phyloP scores from a whole-genome alignment of 169 alveolate species.

The Plasmodium inui region DNA sequence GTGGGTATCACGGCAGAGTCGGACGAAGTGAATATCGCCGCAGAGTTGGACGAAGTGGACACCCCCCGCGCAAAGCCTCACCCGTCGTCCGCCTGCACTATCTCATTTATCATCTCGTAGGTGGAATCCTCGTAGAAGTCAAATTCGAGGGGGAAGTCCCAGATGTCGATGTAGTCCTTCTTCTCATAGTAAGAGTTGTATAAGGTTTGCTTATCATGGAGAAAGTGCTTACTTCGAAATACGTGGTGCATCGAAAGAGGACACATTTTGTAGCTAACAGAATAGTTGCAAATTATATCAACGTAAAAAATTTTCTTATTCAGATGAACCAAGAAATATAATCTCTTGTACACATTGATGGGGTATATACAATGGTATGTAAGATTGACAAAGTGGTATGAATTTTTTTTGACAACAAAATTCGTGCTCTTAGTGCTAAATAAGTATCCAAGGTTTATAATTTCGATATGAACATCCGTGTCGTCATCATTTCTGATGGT shows the following conservation, averaged over 20 bases:
- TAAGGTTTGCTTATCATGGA: slow-evolving; percentile 39
- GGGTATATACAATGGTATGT: slow-evolving; percentile 66
- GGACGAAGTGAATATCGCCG: not conserved
- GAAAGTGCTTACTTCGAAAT: slow-evolving; percentile 56
- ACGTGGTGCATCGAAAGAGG: slow-evolving; percentile 69
- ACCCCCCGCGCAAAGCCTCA: not conserved
- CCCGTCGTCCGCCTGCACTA: slow-evolving; percentile 47
- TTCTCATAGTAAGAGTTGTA: slow-evolving; percentile 49
- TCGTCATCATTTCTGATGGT: slow-evolving; percentile 68
- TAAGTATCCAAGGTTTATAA: slow-evolving; percentile 43
- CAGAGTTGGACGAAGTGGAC: not conserved
- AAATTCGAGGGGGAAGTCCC: slow-evolving; percentile 72
- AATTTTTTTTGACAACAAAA: slow-evolving; percentile 54
- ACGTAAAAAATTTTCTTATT: slow-evolving; percentile 63
- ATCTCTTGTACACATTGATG: slow-evolving; percentile 40
- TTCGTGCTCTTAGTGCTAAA: slow-evolving; percentile 31
- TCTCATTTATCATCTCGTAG: slow-evolving; percentile 38
- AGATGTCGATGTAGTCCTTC: slow-evolving; percentile 63
- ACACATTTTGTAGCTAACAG: slow-evolving; percentile 65
- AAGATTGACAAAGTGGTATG: slow-evolving; percentile 46
- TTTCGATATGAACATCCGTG: slow-evolving; percentile 46
- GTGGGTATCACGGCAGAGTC: not conserved
- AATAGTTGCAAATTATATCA: slow-evolving; percentile 60
- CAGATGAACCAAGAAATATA: slow-evolving; percentile 69
- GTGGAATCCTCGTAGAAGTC: slow-evolving; percentile 40